Conservation (phyloP, 1,284 basidiomycete species). For the Farysia itapuensis region DNA sequence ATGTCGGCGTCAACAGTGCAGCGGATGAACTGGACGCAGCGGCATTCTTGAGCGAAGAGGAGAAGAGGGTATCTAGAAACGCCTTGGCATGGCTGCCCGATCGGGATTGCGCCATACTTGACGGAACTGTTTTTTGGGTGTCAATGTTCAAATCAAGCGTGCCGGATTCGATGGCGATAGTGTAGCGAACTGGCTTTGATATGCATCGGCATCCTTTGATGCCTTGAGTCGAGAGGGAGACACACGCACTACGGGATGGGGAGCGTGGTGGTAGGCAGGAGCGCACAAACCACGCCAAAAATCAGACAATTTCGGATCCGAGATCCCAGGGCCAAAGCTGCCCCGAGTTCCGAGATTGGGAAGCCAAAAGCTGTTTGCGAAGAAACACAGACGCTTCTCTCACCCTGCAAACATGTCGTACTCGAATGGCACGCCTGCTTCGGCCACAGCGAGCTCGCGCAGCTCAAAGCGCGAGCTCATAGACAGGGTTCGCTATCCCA, state of each 20-base stretch:
- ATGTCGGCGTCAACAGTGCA: conserved; percentile 24
- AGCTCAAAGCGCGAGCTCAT: conserved; percentile 54
- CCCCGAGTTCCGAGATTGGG: too few relatives aligned
- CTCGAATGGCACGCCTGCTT: conserved; percentile 10
- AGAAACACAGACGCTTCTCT: too few relatives aligned
- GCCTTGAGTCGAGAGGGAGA: too few relatives aligned
- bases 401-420: conserved; percentile 24
- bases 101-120: conserved; percentile 10
- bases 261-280: too few relatives aligned
- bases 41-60: conserved; percentile 11
- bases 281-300: too few relatives aligned
- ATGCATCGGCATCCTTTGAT: too few relatives aligned
- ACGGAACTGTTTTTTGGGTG: too few relatives aligned
- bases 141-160: conserved; percentile 7
- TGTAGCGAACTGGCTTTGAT: conserved; percentile 9
- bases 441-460: conserved; percentile 13
- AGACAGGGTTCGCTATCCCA: conserved; percentile 57
- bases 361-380: too few relatives aligned
- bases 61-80: conserved; percentile 25
- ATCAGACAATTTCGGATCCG: too few relatives aligned
- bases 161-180: conserved; percentile 38
- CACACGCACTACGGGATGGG: too few relatives aligned
- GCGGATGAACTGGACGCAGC: conserved; percentile 9
- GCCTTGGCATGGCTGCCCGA: conserved; percentile 19
- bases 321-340: too few relatives aligned